phyloP scores from a whole-genome alignment of 306 rosid species.

The Lithocarpus polystachyus region DNA sequence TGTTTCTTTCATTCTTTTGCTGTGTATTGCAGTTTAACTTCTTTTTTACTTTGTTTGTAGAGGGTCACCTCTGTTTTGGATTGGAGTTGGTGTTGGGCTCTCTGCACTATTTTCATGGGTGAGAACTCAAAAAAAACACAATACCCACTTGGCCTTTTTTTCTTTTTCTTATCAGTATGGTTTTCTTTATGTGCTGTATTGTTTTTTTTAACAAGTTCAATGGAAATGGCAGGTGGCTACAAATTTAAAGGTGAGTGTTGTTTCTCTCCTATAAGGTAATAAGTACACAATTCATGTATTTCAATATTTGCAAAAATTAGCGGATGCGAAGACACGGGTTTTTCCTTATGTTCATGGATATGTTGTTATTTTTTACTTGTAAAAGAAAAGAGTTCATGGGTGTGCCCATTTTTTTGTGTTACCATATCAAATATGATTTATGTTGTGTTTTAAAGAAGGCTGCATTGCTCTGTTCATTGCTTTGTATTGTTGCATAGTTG shows the following conservation, averaged over 20 bases:
- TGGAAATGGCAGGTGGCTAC: conserved; percentile 64
- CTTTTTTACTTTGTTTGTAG: conserved; percentile 41
- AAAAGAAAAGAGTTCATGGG: too few relatives aligned
- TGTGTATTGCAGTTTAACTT: neutral
- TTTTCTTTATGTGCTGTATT: conserved; percentile 12
- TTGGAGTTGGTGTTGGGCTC: conserved; percentile 92
- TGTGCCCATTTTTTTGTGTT: too few relatives aligned
- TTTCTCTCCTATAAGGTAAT: conserved; percentile 31
- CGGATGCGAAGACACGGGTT: too few relatives aligned
- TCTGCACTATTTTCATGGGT: conserved; percentile 90
- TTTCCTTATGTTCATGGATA: too few relatives aligned
- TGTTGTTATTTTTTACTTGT: too few relatives aligned
- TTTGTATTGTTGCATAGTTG: too few relatives aligned
- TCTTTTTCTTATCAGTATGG: neutral
- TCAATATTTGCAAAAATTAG: neutral
- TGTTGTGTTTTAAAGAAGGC: too few relatives aligned
- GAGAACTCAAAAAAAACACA: conserved; percentile 28
- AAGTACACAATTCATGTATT: conserved; percentile 3
- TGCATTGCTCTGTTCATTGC: too few relatives aligned
- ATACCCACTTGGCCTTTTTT: neutral
- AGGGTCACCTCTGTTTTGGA: conserved; percentile 96
- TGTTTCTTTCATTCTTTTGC: neutral
- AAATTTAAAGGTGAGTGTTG: conserved; percentile 74
- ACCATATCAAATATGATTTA: too few relatives aligned
- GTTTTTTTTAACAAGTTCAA: conserved; percentile 38